Evolutionary conservation across 2,329 filamentous ascomycete species (phyloP).

Genomic region (Cladosporium sp.): DNA sequence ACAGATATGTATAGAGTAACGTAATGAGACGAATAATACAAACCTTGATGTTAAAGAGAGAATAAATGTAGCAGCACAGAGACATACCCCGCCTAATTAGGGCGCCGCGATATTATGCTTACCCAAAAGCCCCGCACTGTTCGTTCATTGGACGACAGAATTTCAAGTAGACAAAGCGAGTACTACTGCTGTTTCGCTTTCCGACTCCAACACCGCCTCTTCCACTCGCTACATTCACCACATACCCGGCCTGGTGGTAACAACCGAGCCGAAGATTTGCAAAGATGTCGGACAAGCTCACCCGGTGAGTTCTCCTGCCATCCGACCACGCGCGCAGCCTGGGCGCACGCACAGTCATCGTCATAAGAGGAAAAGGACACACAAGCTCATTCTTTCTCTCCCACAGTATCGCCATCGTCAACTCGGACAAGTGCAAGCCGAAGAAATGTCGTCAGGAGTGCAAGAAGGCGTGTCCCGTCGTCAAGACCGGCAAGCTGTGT

Average conservation of each 20-base stretch:
- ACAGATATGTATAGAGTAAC: neutral
- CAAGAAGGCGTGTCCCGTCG: slow-evolving; percentile 97
- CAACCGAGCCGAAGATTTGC: neutral
- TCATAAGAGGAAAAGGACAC: slow-evolving; percentile 11
- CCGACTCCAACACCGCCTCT: neutral
- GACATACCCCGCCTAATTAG: neutral
- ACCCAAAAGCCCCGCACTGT: neutral
- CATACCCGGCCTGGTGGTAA: neutral
- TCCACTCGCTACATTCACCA: neutral
- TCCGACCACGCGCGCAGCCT: neutral
- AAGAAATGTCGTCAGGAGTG: slow-evolving; percentile 99
- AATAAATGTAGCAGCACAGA: neutral
- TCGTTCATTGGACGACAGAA: neutral
- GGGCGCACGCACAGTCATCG: neutral
- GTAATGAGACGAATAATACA: neutral
- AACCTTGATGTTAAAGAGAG: neutral
- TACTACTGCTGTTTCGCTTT: neutral
- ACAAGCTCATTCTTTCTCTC: slow-evolving; percentile 12
- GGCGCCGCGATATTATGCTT: neutral
- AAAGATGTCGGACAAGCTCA: slow-evolving; percentile 88
- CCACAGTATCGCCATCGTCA: slow-evolving; percentile 94
- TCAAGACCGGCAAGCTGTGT: slow-evolving; percentile 94
- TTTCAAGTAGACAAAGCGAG: neutral
- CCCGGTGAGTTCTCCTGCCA: slow-evolving; percentile 65
- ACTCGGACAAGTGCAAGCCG: slow-evolving; percentile 74